A percentile compares a stretch with the other conserved stretches of the same genome.
Evolutionary conservation across 345 rosid genomes (phyloP).

Genomic region (Hibiscus mutabilis): DNA sequence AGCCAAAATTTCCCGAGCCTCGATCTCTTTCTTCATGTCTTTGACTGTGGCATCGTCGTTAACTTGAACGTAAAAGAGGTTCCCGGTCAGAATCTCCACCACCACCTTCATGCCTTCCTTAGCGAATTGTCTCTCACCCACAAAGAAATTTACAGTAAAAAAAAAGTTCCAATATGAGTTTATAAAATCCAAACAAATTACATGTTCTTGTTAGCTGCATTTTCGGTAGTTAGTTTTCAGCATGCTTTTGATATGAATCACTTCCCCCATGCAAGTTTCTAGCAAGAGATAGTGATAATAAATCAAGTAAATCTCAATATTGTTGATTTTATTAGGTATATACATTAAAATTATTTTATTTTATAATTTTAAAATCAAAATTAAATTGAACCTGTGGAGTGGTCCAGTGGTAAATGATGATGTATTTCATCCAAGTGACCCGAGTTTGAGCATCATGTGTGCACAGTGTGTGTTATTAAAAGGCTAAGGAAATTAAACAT

Average conservation of each 20-base stretch:
- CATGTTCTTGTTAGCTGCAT: conserved; percentile 7
- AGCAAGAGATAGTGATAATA: background rate
- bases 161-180: background rate
- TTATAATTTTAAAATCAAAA: no score
- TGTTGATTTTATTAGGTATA: no score
- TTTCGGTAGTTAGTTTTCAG: conserved; percentile 5
- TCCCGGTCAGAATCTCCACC: conserved; percentile 70
- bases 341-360: no score
- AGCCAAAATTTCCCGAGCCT: conserved; percentile 35
- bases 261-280: background rate
- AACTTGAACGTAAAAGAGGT: conserved; percentile 39
- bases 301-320: background rate
- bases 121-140: no score
- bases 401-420: no score
- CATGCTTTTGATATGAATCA: conserved; percentile 8
- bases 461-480: no score
- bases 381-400: no score
- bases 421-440: no score
- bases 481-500: no score
- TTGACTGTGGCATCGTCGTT: conserved; percentile 39
- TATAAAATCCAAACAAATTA: background rate
- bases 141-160: background rate
- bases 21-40: conserved; percentile 54
- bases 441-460: no score
- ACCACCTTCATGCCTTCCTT: conserved; percentile 42